phyloP scores from a whole-genome alignment of 2,329 filamentous ascomycete genomes.

The Talaromyces funiculosus region DNA sequence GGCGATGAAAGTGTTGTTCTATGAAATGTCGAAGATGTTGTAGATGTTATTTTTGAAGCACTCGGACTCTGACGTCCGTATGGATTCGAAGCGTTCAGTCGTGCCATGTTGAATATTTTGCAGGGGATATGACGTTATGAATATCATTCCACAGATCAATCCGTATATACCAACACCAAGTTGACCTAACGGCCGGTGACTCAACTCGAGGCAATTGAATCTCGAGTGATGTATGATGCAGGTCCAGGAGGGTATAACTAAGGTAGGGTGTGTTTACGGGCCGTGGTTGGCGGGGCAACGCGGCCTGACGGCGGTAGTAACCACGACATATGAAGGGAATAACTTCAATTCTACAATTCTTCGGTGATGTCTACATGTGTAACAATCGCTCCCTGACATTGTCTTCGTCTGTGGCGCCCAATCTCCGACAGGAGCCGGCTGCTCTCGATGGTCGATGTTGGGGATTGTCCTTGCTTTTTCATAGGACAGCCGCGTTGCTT shows the following conservation, averaged over 20 bases:
- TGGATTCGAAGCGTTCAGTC: slow-evolving; percentile 15
- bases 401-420: background rate
- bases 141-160: background rate
- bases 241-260: background rate
- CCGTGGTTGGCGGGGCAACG: slow-evolving; percentile 12
- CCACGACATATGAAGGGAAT: background rate
- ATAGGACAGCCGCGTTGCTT: background rate
- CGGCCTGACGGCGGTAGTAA: background rate
- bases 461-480: background rate
- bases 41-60: background rate
- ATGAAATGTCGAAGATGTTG: background rate
- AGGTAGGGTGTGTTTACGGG: slow-evolving; percentile 1
- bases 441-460: background rate
- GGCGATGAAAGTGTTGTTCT: slow-evolving; percentile 6
- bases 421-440: background rate
- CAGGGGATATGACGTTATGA: background rate
- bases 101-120: slow-evolving; percentile 12
- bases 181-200: background rate
- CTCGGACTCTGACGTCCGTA: slow-evolving; percentile 1
- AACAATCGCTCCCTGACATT: background rate
- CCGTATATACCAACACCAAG: background rate
- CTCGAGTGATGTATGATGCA: background rate
- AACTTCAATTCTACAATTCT: background rate
- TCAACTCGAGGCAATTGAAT: background rate
- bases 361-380: background rate